Evolutionary conservation across 768 basidiomycete species (phyloP).

Genomic region (Leucocoprinus birnbaumii): DNA sequence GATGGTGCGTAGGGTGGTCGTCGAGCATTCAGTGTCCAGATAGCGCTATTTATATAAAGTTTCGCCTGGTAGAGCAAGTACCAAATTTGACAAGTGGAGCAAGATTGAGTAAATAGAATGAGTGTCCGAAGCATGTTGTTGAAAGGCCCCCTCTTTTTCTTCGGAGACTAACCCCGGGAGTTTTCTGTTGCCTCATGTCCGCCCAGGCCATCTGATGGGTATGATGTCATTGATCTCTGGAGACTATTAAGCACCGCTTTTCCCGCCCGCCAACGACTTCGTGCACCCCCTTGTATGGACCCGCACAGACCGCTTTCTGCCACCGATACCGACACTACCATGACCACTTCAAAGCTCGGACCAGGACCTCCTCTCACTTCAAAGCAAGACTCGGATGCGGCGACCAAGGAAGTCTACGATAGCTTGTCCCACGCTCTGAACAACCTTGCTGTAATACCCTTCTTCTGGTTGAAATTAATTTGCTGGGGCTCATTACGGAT

Average conservation of each 20-base stretch:
- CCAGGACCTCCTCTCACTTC: not conserved
- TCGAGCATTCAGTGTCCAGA: too few species aligned
- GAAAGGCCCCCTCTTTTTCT: too few species aligned
- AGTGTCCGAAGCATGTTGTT: too few species aligned
- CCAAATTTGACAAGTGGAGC: too few species aligned
- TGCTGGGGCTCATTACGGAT: not conserved
- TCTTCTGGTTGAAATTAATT: not conserved
- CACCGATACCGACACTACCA: not conserved
- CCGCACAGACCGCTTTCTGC: not conserved
- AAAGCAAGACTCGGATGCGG: not conserved
- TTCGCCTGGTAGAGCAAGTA: too few species aligned
- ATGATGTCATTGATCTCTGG: too few species aligned
- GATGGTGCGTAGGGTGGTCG: too few species aligned
- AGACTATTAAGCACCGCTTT: not conserved
- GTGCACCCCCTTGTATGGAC: not conserved
- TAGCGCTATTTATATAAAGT: too few species aligned
- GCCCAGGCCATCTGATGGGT: too few species aligned
- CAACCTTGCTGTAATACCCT: slow-evolving; percentile 10
- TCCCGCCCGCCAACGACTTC: not conserved
- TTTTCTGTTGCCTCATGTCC: too few species aligned
- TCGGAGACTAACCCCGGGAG: too few species aligned
- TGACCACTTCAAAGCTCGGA: not conserved
- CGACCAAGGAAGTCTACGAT: slow-evolving; percentile 4
- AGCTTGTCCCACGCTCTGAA: slow-evolving; percentile 9
- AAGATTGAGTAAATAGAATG: too few species aligned